Evolutionary conservation across 1,284 basidiomycete species (phyloP), one percentile per base, ranked within the genome.

Genomic region (Ganoderma sinense): DNA sequence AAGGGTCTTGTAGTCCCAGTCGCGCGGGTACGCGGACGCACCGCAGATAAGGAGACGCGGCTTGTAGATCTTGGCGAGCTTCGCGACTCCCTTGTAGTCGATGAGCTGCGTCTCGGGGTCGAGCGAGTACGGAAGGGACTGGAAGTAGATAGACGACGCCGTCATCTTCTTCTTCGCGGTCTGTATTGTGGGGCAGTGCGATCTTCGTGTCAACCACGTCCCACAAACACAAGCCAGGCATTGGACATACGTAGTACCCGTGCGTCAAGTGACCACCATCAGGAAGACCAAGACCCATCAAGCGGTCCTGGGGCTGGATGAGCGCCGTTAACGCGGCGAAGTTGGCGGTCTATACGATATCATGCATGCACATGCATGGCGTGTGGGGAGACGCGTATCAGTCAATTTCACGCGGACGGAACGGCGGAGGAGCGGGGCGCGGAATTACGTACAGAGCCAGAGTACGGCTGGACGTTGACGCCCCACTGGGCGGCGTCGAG

Each of bases 81-180:
- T 87, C 70, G 91, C 89, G 78, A 99, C 90, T 61, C 84, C 87
- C 64, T 86, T 87, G 84, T 99, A 99, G 87, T 99, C 97, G 78
- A 99, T 93, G 77, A 97, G 88, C 81, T 98, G 94, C 71, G 93
- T 95, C 67, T 89, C 82, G 64, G 93, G 91, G 79, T 92, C 89
- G 76, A 99, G 94, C 71, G 90, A 91, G 81, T 99, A 99, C 63
- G 98, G 98, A 82, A 99, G 89, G 60, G 97, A 98, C 84, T 99
- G 97, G 94, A 99, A 99, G 89, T 99, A 99, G 86, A 99, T 99
- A 23, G 97, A 99, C 53, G 97, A 99, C 33, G 98, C 97, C 65
- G 97, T 98, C 91, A 99, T 99, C 86, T 99, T 99, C 89, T 98
- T 98, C 87, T 98, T 98, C 73, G 97, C 97, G 73, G 97, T 99